phyloP scores from a whole-genome alignment of 78 protist genomes.

The Dictyostelium firmibasis region DNA sequence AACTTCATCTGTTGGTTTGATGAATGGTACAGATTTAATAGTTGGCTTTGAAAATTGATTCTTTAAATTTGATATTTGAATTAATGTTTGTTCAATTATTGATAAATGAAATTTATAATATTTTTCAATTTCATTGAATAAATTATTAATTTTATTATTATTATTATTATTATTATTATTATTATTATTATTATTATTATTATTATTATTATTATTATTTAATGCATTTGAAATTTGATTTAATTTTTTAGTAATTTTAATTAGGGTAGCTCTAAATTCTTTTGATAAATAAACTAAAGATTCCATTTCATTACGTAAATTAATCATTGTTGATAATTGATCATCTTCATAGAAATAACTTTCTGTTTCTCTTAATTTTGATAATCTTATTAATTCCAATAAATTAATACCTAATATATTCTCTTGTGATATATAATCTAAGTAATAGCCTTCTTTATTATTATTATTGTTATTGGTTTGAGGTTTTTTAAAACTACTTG shows the following conservation, averaged over 20 bases:
- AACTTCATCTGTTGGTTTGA: constrained; percentile 41
- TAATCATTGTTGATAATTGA: constrained; percentile 29
- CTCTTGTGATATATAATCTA: constrained; percentile 24
- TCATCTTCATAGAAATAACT: constrained; percentile 55
- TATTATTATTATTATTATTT: not conserved
- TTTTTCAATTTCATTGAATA: constrained; percentile 28
- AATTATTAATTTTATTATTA: no score
- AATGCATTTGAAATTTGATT: not conserved
- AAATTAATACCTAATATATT: constrained; percentile 44
- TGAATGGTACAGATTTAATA: not conserved
- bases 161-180: no score
- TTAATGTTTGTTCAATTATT: constrained; percentile 42
- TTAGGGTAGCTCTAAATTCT: not conserved
- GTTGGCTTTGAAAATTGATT: not conserved
- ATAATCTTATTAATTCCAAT: constrained; percentile 33
- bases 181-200: not conserved
- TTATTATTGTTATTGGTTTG: not conserved
- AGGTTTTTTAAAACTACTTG: not conserved
- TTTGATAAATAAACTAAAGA: constrained; percentile 25
- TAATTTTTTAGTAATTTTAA: not conserved
- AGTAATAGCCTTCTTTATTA: not conserved
- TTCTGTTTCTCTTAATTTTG: constrained; percentile 50
- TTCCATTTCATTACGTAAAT: constrained; percentile 53
- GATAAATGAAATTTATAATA: constrained; percentile 59
- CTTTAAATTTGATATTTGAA: not conserved